Conservation (phyloP, 345 rosid species). For the Gossypium herbaceum region DNA sequence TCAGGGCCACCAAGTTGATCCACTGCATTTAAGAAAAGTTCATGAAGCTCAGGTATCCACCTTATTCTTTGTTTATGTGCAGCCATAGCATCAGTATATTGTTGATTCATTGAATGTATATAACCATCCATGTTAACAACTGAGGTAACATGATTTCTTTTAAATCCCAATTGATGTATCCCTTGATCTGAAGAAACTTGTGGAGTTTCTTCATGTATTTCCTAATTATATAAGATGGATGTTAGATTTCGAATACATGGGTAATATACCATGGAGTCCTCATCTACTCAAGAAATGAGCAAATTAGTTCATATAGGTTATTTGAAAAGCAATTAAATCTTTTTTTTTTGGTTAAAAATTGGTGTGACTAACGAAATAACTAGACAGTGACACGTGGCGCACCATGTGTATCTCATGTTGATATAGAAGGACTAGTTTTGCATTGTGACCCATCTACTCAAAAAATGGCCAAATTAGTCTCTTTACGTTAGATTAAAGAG, state of each 20-base stretch:
- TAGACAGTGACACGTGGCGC: too few species aligned
- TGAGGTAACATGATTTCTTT: not conserved
- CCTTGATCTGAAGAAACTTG: not conserved
- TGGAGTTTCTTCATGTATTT: not conserved
- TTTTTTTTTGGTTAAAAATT: too few species aligned
- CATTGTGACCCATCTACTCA: too few species aligned
- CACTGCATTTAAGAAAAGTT: slow-evolving; percentile 30
- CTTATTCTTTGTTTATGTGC: slow-evolving; percentile 33
- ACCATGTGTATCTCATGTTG: too few species aligned
- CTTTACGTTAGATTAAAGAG: too few species aligned
- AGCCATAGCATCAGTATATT: slow-evolving; percentile 13
- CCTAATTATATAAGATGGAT: slow-evolving; percentile 12
- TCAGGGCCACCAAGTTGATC: slow-evolving; percentile 35
- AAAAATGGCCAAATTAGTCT: too few species aligned
- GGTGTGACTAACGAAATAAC: too few species aligned
- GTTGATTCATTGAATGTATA: not conserved
- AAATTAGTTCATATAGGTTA: too few species aligned
- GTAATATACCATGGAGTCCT: too few species aligned
- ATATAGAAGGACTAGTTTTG: too few species aligned
- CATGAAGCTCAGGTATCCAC: slow-evolving; percentile 37
- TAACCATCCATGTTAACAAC: not conserved
- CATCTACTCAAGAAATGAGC: too few species aligned
- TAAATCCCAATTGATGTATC: not conserved
- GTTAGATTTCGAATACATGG: not conserved
- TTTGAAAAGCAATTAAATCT: too few species aligned